These are phyloP conservation scores for Ogataea hybrid DNA, from an alignment of 1,139 yeast species.

Conservation along the genomic window DNA sequence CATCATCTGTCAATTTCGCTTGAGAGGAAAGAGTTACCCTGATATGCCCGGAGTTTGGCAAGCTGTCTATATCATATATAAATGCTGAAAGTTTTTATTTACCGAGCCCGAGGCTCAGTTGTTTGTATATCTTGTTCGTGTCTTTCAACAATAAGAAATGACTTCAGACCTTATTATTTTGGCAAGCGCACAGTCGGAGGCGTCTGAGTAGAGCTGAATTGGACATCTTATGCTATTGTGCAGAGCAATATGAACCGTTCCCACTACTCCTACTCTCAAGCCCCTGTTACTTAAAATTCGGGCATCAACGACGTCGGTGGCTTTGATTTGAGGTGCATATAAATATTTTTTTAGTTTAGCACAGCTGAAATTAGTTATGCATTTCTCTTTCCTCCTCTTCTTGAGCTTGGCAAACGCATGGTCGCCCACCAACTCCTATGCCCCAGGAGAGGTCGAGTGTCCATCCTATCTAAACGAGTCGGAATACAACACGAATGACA, in stretches of 20 bases:
- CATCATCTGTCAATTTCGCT: neutral
- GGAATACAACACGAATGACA: slow-evolving; percentile 19
- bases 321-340: neutral
- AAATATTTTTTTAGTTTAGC: neutral
- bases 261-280: too few relatives aligned
- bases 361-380: slow-evolving; percentile 1
- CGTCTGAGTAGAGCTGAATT: too few relatives aligned
- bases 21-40: neutral
- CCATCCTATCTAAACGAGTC: slow-evolving; percentile 37
- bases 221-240: too few relatives aligned
- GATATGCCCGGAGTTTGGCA: neutral
- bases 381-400: slow-evolving; percentile 1
- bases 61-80: neutral
- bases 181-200: too few relatives aligned
- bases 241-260: too few relatives aligned
- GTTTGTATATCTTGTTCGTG: neutral
- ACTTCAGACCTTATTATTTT: neutral
- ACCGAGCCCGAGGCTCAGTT: too few relatives aligned
- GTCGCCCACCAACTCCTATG: slow-evolving; percentile 65
- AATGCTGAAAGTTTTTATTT: too few relatives aligned
- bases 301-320: neutral
- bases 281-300: neutral
- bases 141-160: neutral
- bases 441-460: slow-evolving; percentile 61
- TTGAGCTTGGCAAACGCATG: slow-evolving; percentile 35